These are phyloP conservation scores for Castanopsis chinensis DNA, from an alignment of 306 rosid species.

Conservation along the genomic window DNA sequence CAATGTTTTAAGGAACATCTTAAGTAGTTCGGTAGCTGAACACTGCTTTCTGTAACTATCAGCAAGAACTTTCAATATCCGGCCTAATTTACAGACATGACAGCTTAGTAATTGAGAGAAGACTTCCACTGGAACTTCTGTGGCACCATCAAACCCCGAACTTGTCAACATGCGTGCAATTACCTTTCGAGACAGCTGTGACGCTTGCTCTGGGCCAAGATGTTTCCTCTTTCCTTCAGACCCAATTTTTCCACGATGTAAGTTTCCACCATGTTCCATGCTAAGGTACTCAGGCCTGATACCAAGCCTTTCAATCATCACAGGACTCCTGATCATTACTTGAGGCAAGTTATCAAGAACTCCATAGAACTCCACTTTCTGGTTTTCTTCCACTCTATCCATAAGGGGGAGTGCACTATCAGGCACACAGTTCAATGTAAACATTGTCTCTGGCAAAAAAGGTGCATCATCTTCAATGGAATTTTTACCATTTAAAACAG, in stretches of 20 bases:
- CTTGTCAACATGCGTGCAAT: slow-evolving; percentile 56
- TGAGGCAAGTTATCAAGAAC: slow-evolving; percentile 79
- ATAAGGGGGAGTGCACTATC: slow-evolving; percentile 71
- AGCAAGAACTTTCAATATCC: slow-evolving; percentile 63
- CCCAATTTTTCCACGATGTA: slow-evolving; percentile 47
- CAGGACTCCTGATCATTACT: slow-evolving; percentile 52
- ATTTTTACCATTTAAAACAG: slow-evolving; percentile 40
- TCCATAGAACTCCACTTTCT: slow-evolving; percentile 49
- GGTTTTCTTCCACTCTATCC: slow-evolving; percentile 42
- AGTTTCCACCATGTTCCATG: slow-evolving; percentile 57
- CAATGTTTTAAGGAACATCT: slow-evolving; percentile 81
- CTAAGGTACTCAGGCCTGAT: slow-evolving; percentile 57
- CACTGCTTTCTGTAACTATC: slow-evolving; percentile 87
- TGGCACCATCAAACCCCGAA: slow-evolving; percentile 75
- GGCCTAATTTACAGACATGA: slow-evolving; percentile 66
- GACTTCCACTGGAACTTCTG: slow-evolving; percentile 74
- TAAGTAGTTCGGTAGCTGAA: slow-evolving; percentile 74
- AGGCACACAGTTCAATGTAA: slow-evolving; percentile 72
- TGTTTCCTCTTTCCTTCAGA: slow-evolving; percentile 50
- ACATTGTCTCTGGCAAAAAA: slow-evolving; percentile 75
- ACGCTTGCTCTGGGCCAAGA: slow-evolving; percentile 65
- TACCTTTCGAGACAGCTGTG: slow-evolving; percentile 60
- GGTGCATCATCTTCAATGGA: slow-evolving; percentile 37
- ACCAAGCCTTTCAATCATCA: slow-evolving; percentile 80
- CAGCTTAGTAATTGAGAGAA: slow-evolving; percentile 73